These are phyloP conservation scores for Eurotiales sp. DNA, from an alignment of 2,329 filamentous ascomycete genomes.

Conservation along the genomic window DNA sequence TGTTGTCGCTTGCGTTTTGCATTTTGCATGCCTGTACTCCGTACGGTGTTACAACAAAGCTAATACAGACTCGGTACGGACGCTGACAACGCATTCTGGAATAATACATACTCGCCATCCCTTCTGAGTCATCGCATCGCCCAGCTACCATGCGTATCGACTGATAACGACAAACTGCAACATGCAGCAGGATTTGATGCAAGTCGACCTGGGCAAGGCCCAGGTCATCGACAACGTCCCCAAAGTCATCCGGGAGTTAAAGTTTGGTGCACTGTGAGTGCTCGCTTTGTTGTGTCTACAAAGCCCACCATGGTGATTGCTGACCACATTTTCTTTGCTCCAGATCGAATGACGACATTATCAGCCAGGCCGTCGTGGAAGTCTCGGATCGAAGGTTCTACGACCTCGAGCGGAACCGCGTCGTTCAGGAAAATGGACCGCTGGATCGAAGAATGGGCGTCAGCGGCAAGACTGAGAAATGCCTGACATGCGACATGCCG, in stretches of 20 bases:
- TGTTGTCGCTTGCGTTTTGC: too few species aligned
- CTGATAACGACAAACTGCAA: conserved; percentile 29
- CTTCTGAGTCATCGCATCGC: conserved; percentile 18
- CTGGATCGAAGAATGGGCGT: conserved; percentile 86
- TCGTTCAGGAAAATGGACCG: conserved; percentile 75
- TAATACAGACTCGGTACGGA: too few species aligned
- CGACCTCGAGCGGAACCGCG: conserved; percentile 76
- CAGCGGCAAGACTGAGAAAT: conserved; percentile 75
- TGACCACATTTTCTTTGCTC: conserved; percentile 7
- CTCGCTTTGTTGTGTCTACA: background rate
- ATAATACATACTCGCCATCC: too few species aligned
- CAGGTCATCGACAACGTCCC: conserved; percentile 86
- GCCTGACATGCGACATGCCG: conserved; percentile 76
- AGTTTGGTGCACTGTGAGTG: conserved; percentile 83
- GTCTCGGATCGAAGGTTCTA: conserved; percentile 93
- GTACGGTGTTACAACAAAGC: too few species aligned
- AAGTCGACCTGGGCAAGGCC: conserved; percentile 63
- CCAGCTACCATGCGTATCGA: conserved; percentile 29
- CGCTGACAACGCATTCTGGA: background rate
- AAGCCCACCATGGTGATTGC: background rate
- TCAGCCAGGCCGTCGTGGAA: conserved; percentile 90
- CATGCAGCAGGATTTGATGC: conserved; percentile 40
- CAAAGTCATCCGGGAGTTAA: conserved; percentile 87
- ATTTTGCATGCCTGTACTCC: too few species aligned
- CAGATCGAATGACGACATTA: conserved; percentile 87